phyloP scores from a whole-genome alignment of 352 stramenopile species.

The Pythium rhizo-oryzae region DNA sequence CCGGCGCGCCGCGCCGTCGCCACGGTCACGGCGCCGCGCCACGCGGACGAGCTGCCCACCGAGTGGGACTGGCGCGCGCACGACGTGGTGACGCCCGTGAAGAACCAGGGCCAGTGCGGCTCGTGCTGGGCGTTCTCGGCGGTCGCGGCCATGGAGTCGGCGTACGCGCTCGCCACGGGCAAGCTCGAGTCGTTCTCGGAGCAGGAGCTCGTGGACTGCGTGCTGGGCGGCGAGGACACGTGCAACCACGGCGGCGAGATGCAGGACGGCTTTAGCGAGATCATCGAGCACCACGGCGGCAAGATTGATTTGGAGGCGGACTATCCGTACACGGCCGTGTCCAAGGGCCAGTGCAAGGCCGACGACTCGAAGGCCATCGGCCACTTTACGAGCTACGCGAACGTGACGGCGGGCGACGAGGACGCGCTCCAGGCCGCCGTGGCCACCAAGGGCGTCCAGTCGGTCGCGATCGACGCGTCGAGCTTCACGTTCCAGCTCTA shows the following conservation, averaged over 20 bases:
- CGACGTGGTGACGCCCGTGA: constrained; percentile 88
- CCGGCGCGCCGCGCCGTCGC: constrained; percentile 12
- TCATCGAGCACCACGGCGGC: constrained; percentile 43
- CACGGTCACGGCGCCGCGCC: constrained; percentile 23
- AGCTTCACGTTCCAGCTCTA: constrained; percentile 86
- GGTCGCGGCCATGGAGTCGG: constrained; percentile 37
- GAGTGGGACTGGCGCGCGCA: constrained; percentile 58
- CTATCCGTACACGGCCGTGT: constrained; percentile 46
- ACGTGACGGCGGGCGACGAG: constrained; percentile 77
- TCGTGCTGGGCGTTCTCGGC: constrained; percentile 97
- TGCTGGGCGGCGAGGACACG: constrained; percentile 32
- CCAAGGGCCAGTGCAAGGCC: constrained; percentile 37
- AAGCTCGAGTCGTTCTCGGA: constrained; percentile 55
- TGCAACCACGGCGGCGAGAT: constrained; percentile 51
- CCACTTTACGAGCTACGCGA: constrained; percentile 61
- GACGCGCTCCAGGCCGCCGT: constrained; percentile 87
- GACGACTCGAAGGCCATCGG: constrained; percentile 38
- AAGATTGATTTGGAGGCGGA: constrained; percentile 40
- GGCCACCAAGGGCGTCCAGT: constrained; percentile 78
- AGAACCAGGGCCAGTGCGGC: constrained; percentile 96
- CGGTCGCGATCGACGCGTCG: constrained; percentile 86
- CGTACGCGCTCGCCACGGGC: constrained; percentile 40
- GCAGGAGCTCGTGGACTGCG: constrained; percentile 58
- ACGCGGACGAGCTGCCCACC: constrained; percentile 30
- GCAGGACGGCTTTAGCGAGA: constrained; percentile 43